Percentiles rank a stretch among this genome's conserved stretches.
These are phyloP conservation scores for Fusarium torulosum DNA, from an alignment of 2,329 filamentous ascomycete genomes.

Conservation along the genomic window DNA sequence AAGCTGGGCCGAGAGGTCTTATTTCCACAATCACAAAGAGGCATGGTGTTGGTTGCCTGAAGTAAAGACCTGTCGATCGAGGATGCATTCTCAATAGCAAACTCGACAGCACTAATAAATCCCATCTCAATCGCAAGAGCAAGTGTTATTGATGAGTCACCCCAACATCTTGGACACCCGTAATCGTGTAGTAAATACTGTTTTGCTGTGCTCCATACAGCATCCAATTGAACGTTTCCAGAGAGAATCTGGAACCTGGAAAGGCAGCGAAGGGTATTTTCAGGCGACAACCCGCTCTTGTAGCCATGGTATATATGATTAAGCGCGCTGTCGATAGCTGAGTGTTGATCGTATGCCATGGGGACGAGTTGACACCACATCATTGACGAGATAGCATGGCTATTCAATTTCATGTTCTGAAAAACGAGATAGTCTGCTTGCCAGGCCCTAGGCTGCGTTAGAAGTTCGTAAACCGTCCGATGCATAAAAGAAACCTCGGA, in stretches of 20 bases:
- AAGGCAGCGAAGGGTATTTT: not conserved
- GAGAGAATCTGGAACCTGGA: not conserved
- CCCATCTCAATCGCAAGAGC: too few relatives aligned
- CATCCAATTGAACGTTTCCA: too few relatives aligned
- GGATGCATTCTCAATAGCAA: too few relatives aligned
- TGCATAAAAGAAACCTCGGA: not conserved
- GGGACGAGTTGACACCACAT: not conserved
- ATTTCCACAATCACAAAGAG: too few relatives aligned
- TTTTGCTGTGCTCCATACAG: too few relatives aligned
- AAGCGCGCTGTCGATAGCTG: not conserved
- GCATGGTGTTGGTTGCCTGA: too few relatives aligned
- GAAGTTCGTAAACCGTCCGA: not conserved
- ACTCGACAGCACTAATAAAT: too few relatives aligned
- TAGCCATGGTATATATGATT: not conserved
- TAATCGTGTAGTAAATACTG: not conserved
- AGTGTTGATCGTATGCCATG: not conserved
- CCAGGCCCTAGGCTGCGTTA: not conserved
- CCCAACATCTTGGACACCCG: not conserved
- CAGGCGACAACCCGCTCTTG: not conserved
- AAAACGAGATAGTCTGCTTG: not conserved
- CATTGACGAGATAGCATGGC: not conserved
- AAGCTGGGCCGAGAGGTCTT: too few relatives aligned
- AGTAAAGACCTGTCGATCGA: too few relatives aligned
- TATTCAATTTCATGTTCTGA: not conserved
- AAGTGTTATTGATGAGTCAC: not conserved